A percentile compares a stretch with the other conserved stretches of the same genome.
These are phyloP conservation scores for Cicer chorassanicum DNA, from an alignment of 306 rosid species.

Conservation along the genomic window DNA sequence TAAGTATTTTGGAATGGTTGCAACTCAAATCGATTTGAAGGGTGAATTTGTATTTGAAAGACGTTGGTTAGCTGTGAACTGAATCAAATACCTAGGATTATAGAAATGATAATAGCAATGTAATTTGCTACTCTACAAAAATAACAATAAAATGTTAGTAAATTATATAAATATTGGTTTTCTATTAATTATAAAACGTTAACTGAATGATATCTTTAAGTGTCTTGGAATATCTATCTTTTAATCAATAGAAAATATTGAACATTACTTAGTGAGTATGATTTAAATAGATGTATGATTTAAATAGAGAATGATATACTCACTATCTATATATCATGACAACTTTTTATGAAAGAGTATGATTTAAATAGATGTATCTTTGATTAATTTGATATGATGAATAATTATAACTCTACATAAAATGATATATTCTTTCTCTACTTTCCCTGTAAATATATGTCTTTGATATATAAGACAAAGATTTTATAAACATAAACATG, in stretches of 20 bases:
- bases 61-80: slow-evolving; percentile 1
- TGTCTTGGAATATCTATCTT: neutral
- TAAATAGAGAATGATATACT: too few relatives aligned
- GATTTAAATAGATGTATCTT: neutral
- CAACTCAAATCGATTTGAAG: neutral
- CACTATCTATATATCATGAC: neutral
- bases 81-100: slow-evolving; percentile 12
- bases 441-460: too few relatives aligned
- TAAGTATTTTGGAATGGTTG: slow-evolving; percentile 36
- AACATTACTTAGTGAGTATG: neutral
- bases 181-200: neutral
- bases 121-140: neutral
- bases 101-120: neutral
- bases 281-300: too few relatives aligned
- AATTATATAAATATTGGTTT: neutral
- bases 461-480: too few relatives aligned
- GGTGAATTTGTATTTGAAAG: slow-evolving; percentile 33
- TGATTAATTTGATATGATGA: neutral
- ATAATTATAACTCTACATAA: neutral
- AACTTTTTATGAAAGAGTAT: neutral
- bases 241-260: neutral
- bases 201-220: neutral
- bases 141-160: neutral
- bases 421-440: neutral
- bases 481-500: neutral